Evolutionary conservation across 2,329 filamentous ascomycete genomes (phyloP).

Genomic region (Penicillium aurantiogriseum): DNA sequence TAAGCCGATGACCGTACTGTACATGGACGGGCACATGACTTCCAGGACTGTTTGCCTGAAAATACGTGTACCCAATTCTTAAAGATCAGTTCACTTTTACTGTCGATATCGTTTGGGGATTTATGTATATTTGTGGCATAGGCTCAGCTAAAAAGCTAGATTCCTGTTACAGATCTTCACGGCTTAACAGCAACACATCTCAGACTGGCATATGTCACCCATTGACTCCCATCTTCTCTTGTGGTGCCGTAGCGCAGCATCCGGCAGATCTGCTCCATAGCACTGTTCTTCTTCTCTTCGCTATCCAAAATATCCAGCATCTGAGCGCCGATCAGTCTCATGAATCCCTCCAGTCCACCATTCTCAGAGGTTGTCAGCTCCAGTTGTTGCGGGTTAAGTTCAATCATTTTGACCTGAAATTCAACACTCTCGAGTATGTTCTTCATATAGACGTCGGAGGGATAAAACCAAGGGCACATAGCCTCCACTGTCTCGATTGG

Average conservation of each 20-base stretch:
- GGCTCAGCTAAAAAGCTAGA: not conserved
- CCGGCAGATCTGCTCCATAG: not conserved
- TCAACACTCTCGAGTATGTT: not conserved
- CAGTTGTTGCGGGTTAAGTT: not conserved
- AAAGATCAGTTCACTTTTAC: not conserved
- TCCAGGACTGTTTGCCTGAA: not conserved
- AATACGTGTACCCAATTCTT: not conserved
- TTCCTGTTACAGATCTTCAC: not conserved
- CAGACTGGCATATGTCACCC: not conserved
- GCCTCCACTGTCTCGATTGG: constrained; percentile 4
- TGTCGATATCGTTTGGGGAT: not conserved
- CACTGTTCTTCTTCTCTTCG: constrained; percentile 1
- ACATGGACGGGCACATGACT: not conserved
- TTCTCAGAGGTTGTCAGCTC: not conserved
- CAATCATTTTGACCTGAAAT: constrained; percentile 2
- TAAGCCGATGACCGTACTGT: not conserved
- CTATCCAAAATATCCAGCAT: constrained; percentile 6
- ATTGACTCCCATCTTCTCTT: constrained; percentile 8
- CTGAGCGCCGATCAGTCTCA: constrained; percentile 1
- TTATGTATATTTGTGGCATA: not conserved
- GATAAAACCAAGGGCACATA: constrained; percentile 2
- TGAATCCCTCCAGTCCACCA: not conserved
- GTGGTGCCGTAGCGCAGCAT: not conserved
- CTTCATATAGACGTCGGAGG: constrained; percentile 7
- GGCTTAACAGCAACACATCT: constrained; percentile 10